These are phyloP conservation scores for Brassica hybrid DNA, from an alignment of 441 rosid genomes.

Conservation along the genomic window DNA sequence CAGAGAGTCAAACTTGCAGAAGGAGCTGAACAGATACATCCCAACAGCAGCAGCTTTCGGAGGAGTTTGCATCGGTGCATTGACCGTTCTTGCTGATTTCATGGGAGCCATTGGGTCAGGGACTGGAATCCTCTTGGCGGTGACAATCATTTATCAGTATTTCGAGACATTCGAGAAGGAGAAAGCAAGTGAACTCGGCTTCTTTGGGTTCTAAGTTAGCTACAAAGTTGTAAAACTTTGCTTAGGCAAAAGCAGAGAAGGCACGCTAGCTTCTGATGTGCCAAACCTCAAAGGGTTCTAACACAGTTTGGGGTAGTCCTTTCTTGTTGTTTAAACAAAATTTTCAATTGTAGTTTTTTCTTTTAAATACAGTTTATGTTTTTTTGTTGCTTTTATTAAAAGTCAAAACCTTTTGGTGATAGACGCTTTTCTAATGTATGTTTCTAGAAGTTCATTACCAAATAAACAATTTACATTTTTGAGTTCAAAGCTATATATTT, in stretches of 20 bases:
- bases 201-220: conserved; percentile 52
- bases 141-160: conserved; percentile 90
- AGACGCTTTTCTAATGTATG: too few relatives aligned
- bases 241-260: conserved; percentile 2
- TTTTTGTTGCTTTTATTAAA: neutral
- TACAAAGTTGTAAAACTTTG: neutral
- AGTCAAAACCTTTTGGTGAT: too few relatives aligned
- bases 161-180: conserved; percentile 99
- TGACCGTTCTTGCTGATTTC: conserved; percentile 81
- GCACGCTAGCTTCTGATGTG: neutral
- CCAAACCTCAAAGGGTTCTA: conserved; percentile 7
- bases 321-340: neutral
- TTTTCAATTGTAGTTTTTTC: neutral
- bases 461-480: neutral
- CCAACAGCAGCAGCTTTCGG: conserved; percentile 82
- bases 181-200: conserved; percentile 93
- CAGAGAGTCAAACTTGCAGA: conserved; percentile 83
- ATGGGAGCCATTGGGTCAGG: conserved; percentile 85
- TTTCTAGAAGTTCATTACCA: neutral
- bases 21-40: conserved; percentile 85
- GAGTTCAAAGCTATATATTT: neutral
- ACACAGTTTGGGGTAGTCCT: neutral
- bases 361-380: neutral
- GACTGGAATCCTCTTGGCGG: conserved; percentile 69
- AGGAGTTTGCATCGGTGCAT: conserved; percentile 74